phyloP scores from a whole-genome alignment of 495 filamentous ascomycete genomes.

The Lindgomyces ingoldianus region DNA sequence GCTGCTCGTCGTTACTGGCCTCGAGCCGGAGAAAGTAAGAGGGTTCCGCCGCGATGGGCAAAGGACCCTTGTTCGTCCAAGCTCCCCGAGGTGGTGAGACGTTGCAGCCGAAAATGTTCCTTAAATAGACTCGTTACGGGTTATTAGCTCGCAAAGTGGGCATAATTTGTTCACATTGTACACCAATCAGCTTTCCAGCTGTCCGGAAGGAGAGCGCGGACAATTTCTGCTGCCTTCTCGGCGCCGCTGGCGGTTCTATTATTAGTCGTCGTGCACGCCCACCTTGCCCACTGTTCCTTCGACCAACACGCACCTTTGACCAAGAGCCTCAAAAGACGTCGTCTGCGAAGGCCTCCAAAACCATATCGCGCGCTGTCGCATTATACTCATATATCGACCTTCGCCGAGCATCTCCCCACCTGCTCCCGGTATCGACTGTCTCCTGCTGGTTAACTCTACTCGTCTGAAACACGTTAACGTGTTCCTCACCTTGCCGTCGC shows the following conservation, averaged over 20 bases:
- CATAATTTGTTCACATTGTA: slow-evolving; percentile 7
- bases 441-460: neutral
- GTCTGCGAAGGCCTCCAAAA: neutral
- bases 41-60: neutral
- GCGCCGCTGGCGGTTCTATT: neutral
- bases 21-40: neutral
- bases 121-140: slow-evolving; percentile 19
- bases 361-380: neutral
- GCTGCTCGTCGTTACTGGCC: neutral
- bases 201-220: neutral
- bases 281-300: slow-evolving; percentile 9
- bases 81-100: neutral
- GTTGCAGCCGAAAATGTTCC: slow-evolving; percentile 9
- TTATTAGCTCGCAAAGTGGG: slow-evolving; percentile 1
- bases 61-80: neutral
- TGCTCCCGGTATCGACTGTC: slow-evolving; percentile 1
- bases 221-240: neutral
- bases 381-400: slow-evolving; percentile 20
- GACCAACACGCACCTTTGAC: neutral
- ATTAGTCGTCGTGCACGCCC: slow-evolving; percentile 8
- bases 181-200: neutral
- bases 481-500: slow-evolving; percentile 25
- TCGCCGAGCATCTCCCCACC: slow-evolving; percentile 2
- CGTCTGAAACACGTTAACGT: slow-evolving; percentile 27
- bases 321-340: slow-evolving; percentile 22